A percentile compares a stretch with the other conserved stretches of the same genome.
phyloP scores from a whole-genome alignment of 768 basidiomycete genomes.

The Termitomyces sp. region DNA sequence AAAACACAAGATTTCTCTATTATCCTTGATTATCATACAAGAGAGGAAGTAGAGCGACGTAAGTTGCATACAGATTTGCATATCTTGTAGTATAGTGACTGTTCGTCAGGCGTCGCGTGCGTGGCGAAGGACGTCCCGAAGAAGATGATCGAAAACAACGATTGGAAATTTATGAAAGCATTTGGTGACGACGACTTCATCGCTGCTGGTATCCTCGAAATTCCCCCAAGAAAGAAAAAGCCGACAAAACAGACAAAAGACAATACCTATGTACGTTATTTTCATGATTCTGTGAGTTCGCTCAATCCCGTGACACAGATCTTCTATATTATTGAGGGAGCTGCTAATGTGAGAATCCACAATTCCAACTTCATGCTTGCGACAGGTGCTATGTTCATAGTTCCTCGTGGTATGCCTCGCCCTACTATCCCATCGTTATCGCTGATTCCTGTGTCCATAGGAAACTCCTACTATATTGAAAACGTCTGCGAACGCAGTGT shows the following conservation, averaged over 20 bases:
- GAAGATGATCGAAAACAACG: background rate
- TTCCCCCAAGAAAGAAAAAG: conserved; percentile 75
- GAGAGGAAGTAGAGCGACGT: conserved; percentile 68
- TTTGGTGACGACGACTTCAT: conserved; percentile 91
- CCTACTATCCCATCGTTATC: no score
- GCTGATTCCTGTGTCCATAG: background rate
- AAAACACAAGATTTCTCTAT: conserved; percentile 61
- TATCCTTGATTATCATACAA: conserved; percentile 62
- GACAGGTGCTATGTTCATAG: conserved; percentile 44
- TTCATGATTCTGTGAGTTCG: background rate
- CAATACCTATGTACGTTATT: conserved; percentile 55
- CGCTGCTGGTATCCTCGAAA: conserved; percentile 83
- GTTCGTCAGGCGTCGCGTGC: conserved; percentile 19
- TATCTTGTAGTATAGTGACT: background rate
- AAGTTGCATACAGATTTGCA: conserved; percentile 25
- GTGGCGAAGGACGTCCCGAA: conserved; percentile 2
- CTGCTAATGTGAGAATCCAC: conserved; percentile 82
- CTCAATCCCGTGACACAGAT: conserved; percentile 23
- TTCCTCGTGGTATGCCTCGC: conserved; percentile 33
- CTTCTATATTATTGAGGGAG: conserved; percentile 78
- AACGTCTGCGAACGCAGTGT: conserved; percentile 81
- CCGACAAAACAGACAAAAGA: conserved; percentile 88
- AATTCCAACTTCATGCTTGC: conserved; percentile 72
- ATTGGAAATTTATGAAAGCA: conserved; percentile 86
- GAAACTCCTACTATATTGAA: conserved; percentile 73